A percentile compares a stretch with the other conserved stretches of the same genome.
These are phyloP conservation scores for Bertia moriformis DNA, from an alignment of 2,329 filamentous ascomycete species.

Conservation along the genomic window DNA sequence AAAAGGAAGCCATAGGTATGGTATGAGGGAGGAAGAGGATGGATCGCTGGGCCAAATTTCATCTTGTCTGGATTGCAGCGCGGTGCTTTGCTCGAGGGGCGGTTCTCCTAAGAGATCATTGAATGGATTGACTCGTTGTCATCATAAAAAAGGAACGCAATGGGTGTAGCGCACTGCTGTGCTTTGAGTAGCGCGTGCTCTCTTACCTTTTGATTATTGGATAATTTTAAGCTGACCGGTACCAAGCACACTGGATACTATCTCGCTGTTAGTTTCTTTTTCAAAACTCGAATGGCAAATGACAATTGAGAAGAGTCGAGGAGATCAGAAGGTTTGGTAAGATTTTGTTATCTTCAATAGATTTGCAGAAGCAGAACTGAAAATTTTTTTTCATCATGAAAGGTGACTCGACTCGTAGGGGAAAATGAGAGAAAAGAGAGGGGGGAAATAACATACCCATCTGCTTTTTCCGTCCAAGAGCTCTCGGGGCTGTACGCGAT, in stretches of 20 bases:
- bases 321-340: conserved; percentile 1
- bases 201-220: no score
- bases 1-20: not conserved
- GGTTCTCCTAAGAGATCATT: conserved; percentile 1
- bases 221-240: no score
- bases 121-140: conserved; percentile 2
- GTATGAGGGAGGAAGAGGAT: not conserved
- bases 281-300: no score
- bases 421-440: not conserved
- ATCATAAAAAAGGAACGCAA: conserved; percentile 1
- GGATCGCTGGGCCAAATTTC: not conserved
- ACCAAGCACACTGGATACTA: no score
- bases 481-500: no score
- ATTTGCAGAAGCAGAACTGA: conserved; percentile 2
- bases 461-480: no score
- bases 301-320: no score
- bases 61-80: not conserved
- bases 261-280: no score
- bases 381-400: conserved; percentile 1
- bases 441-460: not conserved
- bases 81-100: not conserved
- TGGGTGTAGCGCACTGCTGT: no score
- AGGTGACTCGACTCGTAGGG: no score
- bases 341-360: conserved; percentile 1
- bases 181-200: no score